Base-by-base conservation (phyloP, 139 green algal genomes). In the Tetradesmus obliquus region DNA sequence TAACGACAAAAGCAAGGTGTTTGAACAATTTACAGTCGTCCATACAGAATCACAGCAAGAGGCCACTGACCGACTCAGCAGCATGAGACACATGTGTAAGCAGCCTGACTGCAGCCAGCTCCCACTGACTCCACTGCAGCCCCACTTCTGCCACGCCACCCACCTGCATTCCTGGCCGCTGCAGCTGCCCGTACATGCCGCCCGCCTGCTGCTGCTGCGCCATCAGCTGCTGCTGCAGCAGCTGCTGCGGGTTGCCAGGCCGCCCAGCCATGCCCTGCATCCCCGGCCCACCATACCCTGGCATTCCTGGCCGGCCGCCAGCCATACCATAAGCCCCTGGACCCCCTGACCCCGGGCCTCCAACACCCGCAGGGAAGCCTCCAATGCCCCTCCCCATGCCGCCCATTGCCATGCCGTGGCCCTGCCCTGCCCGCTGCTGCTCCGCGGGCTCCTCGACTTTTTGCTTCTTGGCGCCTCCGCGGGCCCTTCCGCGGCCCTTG, bases 231-330 rank as follows among this genome's bases (percentile, higher is more conserved):
- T 55, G 15, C 22, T 54, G 62, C 62, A 51, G 22, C 62, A 51
- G 62, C 45, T 55, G 62, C 12, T 15, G 55, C 45, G 6, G 17
- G 53, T 76, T 89, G 15, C 85, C 85, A 22, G 55, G 55, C 45
- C 20, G 24, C 2, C 20, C 24, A 82, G 17, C 9, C 85, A 76
- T 32, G 17, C 45, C 45, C 13, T 20, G 32, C 53, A 62, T 62
- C 5, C 51, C 51, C 12, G 17, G 15, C 80, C 80, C 80, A 22
- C 60, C 5, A 17, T 17, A 22, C 1, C 45, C 85, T 3, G 32
- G 85, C 85, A 89, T 89, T 4, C 84, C 84, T 79, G 71, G 72
- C 3, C 22, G 54, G 4, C 53, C 82, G 9, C 82, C 82, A 32
- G 82, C 53, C 82, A 55, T 13, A 74, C 55, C 82, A 2, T 24